Percentiles rank a stretch among this genome's conserved stretches.
Evolutionary conservation across 2,329 filamentous ascomycete genomes (phyloP).

Genomic region (Calonectria naviculata): DNA sequence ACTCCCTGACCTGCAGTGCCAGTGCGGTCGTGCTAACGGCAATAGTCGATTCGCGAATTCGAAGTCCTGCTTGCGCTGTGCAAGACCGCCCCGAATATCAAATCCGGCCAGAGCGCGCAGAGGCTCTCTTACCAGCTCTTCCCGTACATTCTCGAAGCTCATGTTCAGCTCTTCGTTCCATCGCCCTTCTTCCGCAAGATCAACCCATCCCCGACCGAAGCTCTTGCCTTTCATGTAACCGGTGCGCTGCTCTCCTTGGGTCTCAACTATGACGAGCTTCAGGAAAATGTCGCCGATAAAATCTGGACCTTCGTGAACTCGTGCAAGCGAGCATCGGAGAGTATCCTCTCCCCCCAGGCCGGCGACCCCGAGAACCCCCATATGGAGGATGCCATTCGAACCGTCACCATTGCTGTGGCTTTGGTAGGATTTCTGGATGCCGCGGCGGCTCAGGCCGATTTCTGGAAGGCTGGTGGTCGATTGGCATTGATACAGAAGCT

Average conservation of each 20-base stretch:
- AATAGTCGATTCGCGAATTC: slow-evolving; percentile 86
- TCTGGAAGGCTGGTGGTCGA: slow-evolving; percentile 83
- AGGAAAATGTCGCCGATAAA: slow-evolving; percentile 72
- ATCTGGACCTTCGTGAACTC: slow-evolving; percentile 79
- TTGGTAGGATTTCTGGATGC: slow-evolving; percentile 92
- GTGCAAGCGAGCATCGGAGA: slow-evolving; percentile 72
- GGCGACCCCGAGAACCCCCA: slow-evolving; percentile 68
- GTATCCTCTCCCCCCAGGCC: slow-evolving; percentile 62
- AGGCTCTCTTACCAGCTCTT: slow-evolving; percentile 82
- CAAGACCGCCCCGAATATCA: slow-evolving; percentile 84
- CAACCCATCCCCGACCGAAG: slow-evolving; percentile 90
- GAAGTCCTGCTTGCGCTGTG: slow-evolving; percentile 93
- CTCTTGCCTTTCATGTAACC: slow-evolving; percentile 81
- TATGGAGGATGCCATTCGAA: slow-evolving; percentile 73
- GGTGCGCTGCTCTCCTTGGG: slow-evolving; percentile 86
- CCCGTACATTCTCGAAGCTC: slow-evolving; percentile 87
- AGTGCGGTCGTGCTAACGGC: slow-evolving; percentile 29
- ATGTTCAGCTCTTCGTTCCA: slow-evolving; percentile 79
- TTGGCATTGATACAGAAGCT: slow-evolving; percentile 78
- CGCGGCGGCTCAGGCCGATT: slow-evolving; percentile 79
- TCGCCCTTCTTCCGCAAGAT: slow-evolving; percentile 87
- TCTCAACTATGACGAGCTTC: slow-evolving; percentile 75
- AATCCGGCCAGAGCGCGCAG: slow-evolving; percentile 77
- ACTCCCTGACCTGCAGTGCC: neutral
- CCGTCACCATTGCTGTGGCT: slow-evolving; percentile 83